Evolutionary conservation across 495 filamentous ascomycete genomes (phyloP).

Genomic region (Corynascus novoguineensis): DNA sequence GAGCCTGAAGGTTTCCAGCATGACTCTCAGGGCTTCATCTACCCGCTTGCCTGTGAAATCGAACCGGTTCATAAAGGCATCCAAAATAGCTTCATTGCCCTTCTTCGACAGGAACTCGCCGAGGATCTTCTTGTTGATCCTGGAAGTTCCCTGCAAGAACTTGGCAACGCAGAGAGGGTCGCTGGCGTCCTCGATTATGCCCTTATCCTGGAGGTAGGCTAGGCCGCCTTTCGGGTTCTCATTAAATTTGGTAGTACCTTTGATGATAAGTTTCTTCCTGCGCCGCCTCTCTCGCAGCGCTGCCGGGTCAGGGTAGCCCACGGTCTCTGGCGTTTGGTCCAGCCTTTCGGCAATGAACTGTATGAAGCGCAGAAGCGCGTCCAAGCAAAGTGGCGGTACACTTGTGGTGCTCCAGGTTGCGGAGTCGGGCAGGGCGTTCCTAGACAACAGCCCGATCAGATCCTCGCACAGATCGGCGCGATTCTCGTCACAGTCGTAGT

Average conservation of each 20-base stretch:
- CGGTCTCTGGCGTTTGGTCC: constrained; percentile 57
- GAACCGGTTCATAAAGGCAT: constrained; percentile 76
- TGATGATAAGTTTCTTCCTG: constrained; percentile 81
- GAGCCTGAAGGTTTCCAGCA: constrained; percentile 88
- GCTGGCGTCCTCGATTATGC: constrained; percentile 70
- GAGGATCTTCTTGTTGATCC: constrained; percentile 83
- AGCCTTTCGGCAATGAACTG: constrained; percentile 86
- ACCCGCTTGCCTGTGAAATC: constrained; percentile 82
- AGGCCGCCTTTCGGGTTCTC: constrained; percentile 88
- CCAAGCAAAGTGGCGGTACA: constrained; percentile 89
- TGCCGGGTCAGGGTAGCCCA: constrained; percentile 62
- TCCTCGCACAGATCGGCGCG: constrained; percentile 91
- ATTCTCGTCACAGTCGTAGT: constrained; percentile 96
- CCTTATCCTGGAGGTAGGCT: constrained; percentile 74
- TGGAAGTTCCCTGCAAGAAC: constrained; percentile 78
- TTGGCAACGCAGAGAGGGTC: constrained; percentile 67
- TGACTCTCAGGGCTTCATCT: constrained; percentile 80
- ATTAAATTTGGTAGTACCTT: constrained; percentile 88
- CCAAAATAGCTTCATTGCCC: constrained; percentile 71
- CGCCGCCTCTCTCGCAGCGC: constrained; percentile 61
- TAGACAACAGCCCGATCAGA: constrained; percentile 83
- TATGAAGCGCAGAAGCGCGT: constrained; percentile 83
- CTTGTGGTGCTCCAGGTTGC: constrained; percentile 99
- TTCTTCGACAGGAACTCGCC: constrained; percentile 92
- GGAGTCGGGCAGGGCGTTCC: constrained; percentile 94